Evolutionary conservation across 2,329 filamentous ascomycete species (phyloP), one percentile per base, ranked within the genome.

Genomic region (Paecilomyces formosus): DNA sequence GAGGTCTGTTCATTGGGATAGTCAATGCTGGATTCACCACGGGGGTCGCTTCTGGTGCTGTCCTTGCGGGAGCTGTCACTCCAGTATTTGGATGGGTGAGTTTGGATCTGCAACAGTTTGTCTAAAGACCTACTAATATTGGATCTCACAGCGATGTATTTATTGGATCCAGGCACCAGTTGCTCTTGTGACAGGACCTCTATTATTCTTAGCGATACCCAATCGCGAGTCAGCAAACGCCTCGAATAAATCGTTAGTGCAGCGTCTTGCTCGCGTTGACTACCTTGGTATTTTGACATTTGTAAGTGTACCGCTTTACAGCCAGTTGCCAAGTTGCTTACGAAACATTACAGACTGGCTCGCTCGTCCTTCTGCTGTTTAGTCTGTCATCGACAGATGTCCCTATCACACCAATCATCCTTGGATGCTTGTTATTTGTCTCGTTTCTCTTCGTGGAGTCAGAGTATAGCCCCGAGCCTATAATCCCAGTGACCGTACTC

Each of bases 161-260:
- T 94, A 94, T 70, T 87, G 85, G 77, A 73, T 85, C 3, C 90
- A 95, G 70, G 81, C 84, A 1, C 89, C 89, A 0, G 64, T 88
- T 2, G 79, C 82, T 3, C 62, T 91, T 1, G 39, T 85, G 1
- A 82, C 85, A 2, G 89, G 87, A 0, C 66, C 84, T 0, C 79
- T 81, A 0, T 78, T 92, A 1, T 86, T 86, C 58, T 73, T 88
- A 24, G 85, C 84, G 55, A 84, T 94, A 18, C 89, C 90, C 62
- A 72, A 55, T 58, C 68, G 58, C 70, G 75, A 59, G 57, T 68
- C 56, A 75, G 74, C 55, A 68, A 71, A n/a, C 75, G 75, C 61
- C 68, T 70, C 59, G 70, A 62, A 57, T 62, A 57, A 60, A 73
- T 74, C 53, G 76, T 79, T 39, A 65, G 80, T 39, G 59, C 72